Base-by-base conservation (phyloP, 129 eudicot genomes). In the Lactuca sativa region DNA sequence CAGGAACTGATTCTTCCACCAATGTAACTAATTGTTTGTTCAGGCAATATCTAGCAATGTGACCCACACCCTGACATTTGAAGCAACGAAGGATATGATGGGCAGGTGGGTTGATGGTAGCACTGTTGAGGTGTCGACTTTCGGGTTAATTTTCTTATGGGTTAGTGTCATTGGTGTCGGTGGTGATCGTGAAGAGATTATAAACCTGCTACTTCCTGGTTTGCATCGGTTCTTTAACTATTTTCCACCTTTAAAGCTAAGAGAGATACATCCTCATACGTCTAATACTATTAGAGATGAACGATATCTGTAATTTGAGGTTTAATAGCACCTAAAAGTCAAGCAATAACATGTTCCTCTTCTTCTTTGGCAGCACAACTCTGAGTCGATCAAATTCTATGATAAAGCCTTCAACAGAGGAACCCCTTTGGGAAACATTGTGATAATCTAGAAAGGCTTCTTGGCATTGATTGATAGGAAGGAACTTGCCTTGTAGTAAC, bases 241-340 rank as follows among this genome's bases (percentile, higher is more conserved):
- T 30, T 25, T 48, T 74, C 79, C 6, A 65, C 80, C 54, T 43
- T 75, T 6, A 56, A 10, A 32, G 74, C 74, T 14, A 75, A n/a
- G 5, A 47, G 66, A 13, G 53, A 66, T 3, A 75, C 80, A 59
- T 67, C 69, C 57, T 36, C 11, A 48, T 18, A 75, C 1, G 66
- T 43, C 64, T 55, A 74, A 40, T 74, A 64, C 1, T 57, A 71
- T 18, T 75, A 74, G 34, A 74, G 48, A 14, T 56, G 60, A 34
- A 75, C 80, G 10, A 67, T 61, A 57, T 75, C 48, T 0, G 10
- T 25, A n/a, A 75, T 75, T 7, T 57, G 0, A 51, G 13, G 14
- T 2, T 7, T 25, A n/a, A 3, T 58, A n/a, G 7, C 80, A 67
- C 7, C 57, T 68, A 43, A 66, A 51, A 49, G 12, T 66, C 1